Percentiles rank a stretch among this genome's conserved stretches.
phyloP scores from a whole-genome alignment of 192 early-diverging fungal species.

The Haplosporangium gracile region DNA sequence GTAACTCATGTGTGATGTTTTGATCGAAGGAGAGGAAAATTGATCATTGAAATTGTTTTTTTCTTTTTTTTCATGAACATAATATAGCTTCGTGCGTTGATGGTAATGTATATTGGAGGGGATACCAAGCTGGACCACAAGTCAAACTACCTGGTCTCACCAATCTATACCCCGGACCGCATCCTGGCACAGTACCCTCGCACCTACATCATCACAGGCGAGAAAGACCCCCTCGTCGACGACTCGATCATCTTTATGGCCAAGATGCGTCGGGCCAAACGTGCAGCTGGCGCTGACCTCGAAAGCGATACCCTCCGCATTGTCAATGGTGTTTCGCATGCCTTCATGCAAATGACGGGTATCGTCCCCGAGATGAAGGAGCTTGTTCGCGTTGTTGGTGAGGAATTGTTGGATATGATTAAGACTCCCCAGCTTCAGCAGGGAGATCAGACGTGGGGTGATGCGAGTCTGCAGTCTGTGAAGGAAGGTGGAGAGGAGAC shows the following conservation, averaged over 20 bases:
- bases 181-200: conserved; percentile 92
- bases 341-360: conserved; percentile 76
- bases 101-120: conserved; percentile 88
- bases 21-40: not conserved
- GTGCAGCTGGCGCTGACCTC: conserved; percentile 25
- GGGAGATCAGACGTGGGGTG: conserved; percentile 6
- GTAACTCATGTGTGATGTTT: conserved; percentile 2
- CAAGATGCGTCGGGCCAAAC: conserved; percentile 87
- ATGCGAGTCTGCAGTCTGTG: conserved; percentile 17
- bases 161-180: conserved; percentile 86
- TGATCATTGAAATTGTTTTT: not conserved
- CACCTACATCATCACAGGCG: conserved; percentile 91
- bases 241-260: conserved; percentile 95
- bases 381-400: conserved; percentile 58
- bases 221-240: conserved; percentile 98
- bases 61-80: not conserved
- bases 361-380: conserved; percentile 80
- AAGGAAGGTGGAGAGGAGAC: not conserved
- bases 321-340: conserved; percentile 77
- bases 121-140: conserved; percentile 82
- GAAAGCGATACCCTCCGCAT: conserved; percentile 67
- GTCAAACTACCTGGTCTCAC: conserved; percentile 88
- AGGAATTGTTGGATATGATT: conserved; percentile 47
- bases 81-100: conserved; percentile 74
- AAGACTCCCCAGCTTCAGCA: not conserved